Evolutionary conservation across 352 stramenopile genomes (phyloP), one percentile per base, ranked within the genome.

Genomic region (Pythium chondricola): DNA sequence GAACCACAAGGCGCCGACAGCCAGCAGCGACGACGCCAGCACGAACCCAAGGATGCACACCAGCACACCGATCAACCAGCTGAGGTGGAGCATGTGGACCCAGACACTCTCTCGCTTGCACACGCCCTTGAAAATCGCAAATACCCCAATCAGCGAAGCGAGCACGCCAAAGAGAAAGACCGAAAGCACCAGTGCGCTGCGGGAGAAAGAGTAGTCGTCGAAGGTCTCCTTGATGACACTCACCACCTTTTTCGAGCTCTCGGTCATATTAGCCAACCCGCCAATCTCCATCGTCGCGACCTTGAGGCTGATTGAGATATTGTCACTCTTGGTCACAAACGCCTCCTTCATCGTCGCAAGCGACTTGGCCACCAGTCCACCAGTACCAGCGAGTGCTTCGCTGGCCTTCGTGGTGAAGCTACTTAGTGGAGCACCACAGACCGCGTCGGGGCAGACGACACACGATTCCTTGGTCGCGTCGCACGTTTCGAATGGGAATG

Each of bases 1-100:
- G 48, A 76, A 89, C 76, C 76, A 92, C 29, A 92, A 61, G 31
- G 78, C 81, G 14, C 69, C 74, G 20, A 92, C 76, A 2, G 81
- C 81, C 10, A 92, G 70, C 13, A 92, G 57, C 1, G 74, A 85
- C 6, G 78, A 67, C 1, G 78, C 75, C 3, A 90, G 51, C 6
- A 90, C 74, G 39, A 93, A 93, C 14, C 76, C 77, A n/a, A 90
- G 36, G 29, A 90, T 83, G 49, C 76, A 88, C 14, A 90, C 78
- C 0, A 90, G 67, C 43, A 83, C 69, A 2, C 68, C 69, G n/a
- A 90, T 61, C 14, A 71, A 48, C 78, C 76, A 93, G 49, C 72
- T 89, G 10, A 84, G 62, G 47, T 92, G 82, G 8, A 93, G 66
- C 49, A 90, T 49, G 47, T 88, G 74, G 16, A 89, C 74, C 70